A percentile compares a stretch with the other conserved stretches of the same genome.
phyloP scores from a whole-genome alignment of 2,329 filamentous ascomycete species.

The Fusarium fujikuroi region DNA sequence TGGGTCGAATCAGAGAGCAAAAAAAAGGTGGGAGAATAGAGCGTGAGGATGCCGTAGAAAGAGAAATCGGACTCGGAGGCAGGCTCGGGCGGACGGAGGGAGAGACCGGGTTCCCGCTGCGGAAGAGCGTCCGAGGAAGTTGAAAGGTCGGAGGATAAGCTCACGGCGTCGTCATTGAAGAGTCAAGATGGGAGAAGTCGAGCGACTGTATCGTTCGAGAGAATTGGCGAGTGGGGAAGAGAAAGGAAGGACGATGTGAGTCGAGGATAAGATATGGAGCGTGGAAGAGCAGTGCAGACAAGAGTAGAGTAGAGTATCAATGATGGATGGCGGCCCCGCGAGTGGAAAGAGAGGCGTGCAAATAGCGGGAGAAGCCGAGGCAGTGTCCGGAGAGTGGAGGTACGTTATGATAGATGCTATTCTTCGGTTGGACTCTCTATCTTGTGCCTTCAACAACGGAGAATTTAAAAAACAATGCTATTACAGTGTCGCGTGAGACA shows the following conservation, averaged over 20 bases:
- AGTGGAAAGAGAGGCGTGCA: constrained; percentile 30
- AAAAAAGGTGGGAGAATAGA: constrained; percentile 3
- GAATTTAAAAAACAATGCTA: constrained; percentile 5
- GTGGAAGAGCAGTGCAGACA: constrained; percentile 5
- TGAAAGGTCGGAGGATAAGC: constrained; percentile 30
- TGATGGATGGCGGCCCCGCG: constrained; percentile 42
- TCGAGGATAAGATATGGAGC: constrained; percentile 29
- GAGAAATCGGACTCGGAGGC: constrained; percentile 38
- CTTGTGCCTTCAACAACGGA: constrained; percentile 8
- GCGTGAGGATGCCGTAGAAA: constrained; percentile 11
- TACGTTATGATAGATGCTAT: constrained; percentile 9
- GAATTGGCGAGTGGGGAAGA: constrained; percentile 23
- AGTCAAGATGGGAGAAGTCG: constrained; percentile 13
- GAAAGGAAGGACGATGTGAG: constrained; percentile 21
- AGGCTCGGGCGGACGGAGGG: constrained; percentile 44
- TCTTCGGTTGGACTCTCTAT: constrained; percentile 15
- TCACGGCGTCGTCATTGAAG: constrained; percentile 47
- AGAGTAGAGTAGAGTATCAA: constrained; percentile 1
- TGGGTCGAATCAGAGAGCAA: constrained; percentile 22
- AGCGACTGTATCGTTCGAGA: constrained; percentile 21
- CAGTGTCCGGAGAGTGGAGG: constrained; percentile 27
- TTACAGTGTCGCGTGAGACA: constrained; percentile 26
- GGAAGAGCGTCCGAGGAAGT: constrained; percentile 38
- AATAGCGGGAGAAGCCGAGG: constrained; percentile 46
- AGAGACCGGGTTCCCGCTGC: constrained; percentile 38